Evolutionary conservation across 805 yeast species (phyloP).

Genomic region (Debaryomyces castellii): DNA sequence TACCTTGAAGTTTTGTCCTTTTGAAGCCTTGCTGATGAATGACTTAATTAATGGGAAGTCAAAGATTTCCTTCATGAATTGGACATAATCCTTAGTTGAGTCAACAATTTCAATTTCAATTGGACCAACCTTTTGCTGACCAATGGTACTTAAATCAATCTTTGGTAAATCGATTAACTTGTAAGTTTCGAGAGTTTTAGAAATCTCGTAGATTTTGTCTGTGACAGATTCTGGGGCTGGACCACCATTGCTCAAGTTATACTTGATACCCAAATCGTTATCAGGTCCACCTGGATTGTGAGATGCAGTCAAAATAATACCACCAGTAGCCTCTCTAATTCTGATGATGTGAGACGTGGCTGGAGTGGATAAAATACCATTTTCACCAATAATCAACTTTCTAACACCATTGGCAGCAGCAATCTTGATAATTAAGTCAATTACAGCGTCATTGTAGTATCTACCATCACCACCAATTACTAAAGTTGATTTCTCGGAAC

Average conservation of each 20-base stretch:
- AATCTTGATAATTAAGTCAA: conserved; percentile 77
- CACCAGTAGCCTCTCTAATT: conserved; percentile 76
- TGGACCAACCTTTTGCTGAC: conserved; percentile 52
- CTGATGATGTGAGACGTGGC: conserved; percentile 95
- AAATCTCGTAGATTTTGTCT: conserved; percentile 73
- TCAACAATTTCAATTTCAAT: conserved; percentile 80
- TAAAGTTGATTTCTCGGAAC: conserved; percentile 65
- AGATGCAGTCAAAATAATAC: conserved; percentile 92
- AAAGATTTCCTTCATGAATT: conserved; percentile 78
- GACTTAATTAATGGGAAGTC: conserved; percentile 78
- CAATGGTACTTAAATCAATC: conserved; percentile 64
- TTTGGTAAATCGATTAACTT: conserved; percentile 57
- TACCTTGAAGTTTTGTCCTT: conserved; percentile 59
- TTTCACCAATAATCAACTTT: conserved; percentile 81
- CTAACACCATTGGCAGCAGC: conserved; percentile 90
- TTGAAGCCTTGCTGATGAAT: conserved; percentile 55
- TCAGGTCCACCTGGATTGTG: conserved; percentile 98
- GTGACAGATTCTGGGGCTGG: conserved; percentile 98
- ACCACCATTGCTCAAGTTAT: conserved; percentile 92
- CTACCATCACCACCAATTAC: conserved; percentile 98
- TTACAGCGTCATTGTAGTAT: conserved; percentile 78
- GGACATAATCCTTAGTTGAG: conserved; percentile 74
- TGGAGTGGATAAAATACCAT: conserved; percentile 90
- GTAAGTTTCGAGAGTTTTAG: conserved; percentile 60
- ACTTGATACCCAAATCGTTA: conserved; percentile 92